These are phyloP conservation scores for Sanghuangporus baumii DNA, from an alignment of 1,284 basidiomycete species.

Conservation along the genomic window DNA sequence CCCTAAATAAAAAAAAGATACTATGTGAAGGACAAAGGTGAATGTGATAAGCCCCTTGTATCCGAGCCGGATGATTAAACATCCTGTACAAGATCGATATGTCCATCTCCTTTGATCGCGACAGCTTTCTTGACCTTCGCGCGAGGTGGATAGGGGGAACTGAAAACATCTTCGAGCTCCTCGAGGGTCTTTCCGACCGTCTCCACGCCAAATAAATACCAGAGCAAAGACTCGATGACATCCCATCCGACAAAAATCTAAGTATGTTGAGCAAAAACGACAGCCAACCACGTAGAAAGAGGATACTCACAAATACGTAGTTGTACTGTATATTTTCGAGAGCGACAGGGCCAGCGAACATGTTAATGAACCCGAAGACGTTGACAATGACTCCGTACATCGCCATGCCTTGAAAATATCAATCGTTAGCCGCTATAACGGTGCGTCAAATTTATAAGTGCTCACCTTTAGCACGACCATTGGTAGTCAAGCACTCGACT, in stretches of 20 bases:
- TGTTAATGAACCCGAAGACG: conserved; percentile 46
- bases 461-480: conserved; percentile 49
- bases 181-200: conserved; percentile 29
- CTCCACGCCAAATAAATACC: conserved; percentile 31
- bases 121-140: conserved; percentile 26
- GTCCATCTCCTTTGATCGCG: conserved; percentile 20
- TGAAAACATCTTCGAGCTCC: conserved; percentile 33
- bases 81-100: conserved; percentile 12
- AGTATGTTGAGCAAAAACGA: conserved; percentile 17
- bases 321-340: conserved; percentile 38
- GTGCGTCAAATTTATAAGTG: conserved; percentile 38
- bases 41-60: neutral
- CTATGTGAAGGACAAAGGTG: no score
- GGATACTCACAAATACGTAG: conserved; percentile 19
- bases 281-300: neutral
- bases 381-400: conserved; percentile 36
- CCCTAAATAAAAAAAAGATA: no score
- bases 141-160: conserved; percentile 29
- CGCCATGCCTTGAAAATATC: conserved; percentile 9
- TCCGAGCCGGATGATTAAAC: neutral
- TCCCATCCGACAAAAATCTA: conserved; percentile 31
- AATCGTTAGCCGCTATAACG: neutral
- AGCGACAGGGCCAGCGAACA: conserved; percentile 44
- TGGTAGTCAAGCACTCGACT: conserved; percentile 49
- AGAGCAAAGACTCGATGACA: conserved; percentile 27